phyloP scores from a whole-genome alignment of 495 filamentous ascomycete genomes.

The Talaromyces borbonicus region DNA sequence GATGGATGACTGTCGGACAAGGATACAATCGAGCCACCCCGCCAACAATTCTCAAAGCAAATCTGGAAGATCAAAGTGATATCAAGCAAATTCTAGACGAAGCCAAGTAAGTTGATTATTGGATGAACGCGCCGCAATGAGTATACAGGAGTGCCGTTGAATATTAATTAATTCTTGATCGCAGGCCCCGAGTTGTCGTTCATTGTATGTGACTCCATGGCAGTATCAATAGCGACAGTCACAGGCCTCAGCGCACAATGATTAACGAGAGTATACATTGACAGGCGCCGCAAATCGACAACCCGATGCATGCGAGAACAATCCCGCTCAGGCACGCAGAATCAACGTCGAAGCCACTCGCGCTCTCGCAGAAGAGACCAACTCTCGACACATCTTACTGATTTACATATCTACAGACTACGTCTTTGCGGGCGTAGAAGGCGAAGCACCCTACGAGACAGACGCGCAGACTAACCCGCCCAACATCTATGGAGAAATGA shows the following conservation, averaged over 20 bases:
- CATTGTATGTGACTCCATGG: conserved; percentile 57
- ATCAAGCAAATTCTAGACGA: conserved; percentile 53
- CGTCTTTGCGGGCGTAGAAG: conserved; percentile 72
- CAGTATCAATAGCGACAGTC: no score
- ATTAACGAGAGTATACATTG: background rate
- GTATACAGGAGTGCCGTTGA: no score
- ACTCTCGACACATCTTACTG: conserved; percentile 52
- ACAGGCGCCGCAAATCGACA: conserved; percentile 83
- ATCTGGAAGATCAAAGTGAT: conserved; percentile 52
- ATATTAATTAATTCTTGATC: no score
- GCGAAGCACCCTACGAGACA: conserved; percentile 77
- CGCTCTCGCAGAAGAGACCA: conserved; percentile 55
- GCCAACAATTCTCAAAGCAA: conserved; percentile 63
- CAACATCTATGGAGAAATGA: conserved; percentile 83
- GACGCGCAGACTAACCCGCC: conserved; percentile 56
- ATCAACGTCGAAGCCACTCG: conserved; percentile 68
- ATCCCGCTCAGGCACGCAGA: conserved; percentile 63
- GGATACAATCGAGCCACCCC: conserved; percentile 66
- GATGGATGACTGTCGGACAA: conserved; percentile 76
- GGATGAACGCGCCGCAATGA: conserved; percentile 3
- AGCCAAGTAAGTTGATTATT: conserved; percentile 29
- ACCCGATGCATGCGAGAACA: conserved; percentile 71
- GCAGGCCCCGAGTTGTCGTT: conserved; percentile 70
- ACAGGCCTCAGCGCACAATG: no score
- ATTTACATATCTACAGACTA: conserved; percentile 96